phyloP scores from a whole-genome alignment of 2,329 filamentous ascomycete species.

The Sphaceloma murrayae region DNA sequence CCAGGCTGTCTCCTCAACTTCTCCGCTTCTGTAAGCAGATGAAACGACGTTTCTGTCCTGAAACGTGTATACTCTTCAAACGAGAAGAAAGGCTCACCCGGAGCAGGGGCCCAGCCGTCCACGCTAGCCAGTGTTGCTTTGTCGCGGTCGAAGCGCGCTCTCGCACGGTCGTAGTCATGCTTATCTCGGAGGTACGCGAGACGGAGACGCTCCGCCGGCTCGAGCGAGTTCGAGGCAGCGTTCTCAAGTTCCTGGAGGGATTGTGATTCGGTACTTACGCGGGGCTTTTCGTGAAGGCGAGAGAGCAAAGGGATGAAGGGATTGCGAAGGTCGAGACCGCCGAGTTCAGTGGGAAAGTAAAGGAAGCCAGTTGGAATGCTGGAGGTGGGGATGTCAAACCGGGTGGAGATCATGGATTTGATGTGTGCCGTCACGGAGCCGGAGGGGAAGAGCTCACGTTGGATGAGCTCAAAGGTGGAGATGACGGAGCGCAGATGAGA shows the following conservation, averaged over 20 bases:
- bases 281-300: slow-evolving; percentile 37
- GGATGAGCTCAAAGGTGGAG: slow-evolving; percentile 41
- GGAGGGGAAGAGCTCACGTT: slow-evolving; percentile 38
- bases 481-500: slow-evolving; percentile 46
- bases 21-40: slow-evolving; percentile 30
- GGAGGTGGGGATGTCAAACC: slow-evolving; percentile 34
- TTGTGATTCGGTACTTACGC: no score
- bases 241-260: slow-evolving; percentile 30
- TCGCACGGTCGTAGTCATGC: slow-evolving; percentile 29
- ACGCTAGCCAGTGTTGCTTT: slow-evolving; percentile 20
- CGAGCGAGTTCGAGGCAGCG: background rate
- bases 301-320: slow-evolving; percentile 42
- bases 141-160: slow-evolving; percentile 26
- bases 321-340: slow-evolving; percentile 42
- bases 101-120: slow-evolving; percentile 23
- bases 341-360: slow-evolving; percentile 44
- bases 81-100: slow-evolving; percentile 34
- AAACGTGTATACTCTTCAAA: slow-evolving; percentile 37
- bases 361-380: slow-evolving; percentile 25
- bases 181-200: slow-evolving; percentile 19
- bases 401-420: slow-evolving; percentile 41
- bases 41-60: slow-evolving; percentile 32
- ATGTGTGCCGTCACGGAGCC: slow-evolving; percentile 27
- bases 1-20: slow-evolving; percentile 31
- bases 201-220: slow-evolving; percentile 5